Conservation (phyloP, 495 filamentous ascomycete genomes). For the Penicillium robsamsonii region DNA sequence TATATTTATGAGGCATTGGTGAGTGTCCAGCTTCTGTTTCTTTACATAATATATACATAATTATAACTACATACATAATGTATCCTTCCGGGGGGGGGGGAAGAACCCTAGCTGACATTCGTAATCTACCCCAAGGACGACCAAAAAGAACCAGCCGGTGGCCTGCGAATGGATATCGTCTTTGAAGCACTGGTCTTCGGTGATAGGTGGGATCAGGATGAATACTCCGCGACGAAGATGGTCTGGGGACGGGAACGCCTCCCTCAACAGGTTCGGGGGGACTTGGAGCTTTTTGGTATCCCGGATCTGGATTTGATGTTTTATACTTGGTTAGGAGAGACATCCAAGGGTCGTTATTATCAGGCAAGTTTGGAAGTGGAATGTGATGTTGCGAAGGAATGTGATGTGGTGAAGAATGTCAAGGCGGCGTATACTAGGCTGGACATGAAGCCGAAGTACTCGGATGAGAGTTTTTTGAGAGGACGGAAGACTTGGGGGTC, state of each 20-base stretch:
- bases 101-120: background rate
- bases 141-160: background rate
- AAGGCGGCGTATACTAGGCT: background rate
- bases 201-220: slow-evolving; percentile 1
- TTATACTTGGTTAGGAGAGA: background rate
- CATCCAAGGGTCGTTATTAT: background rate
- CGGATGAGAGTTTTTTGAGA: background rate
- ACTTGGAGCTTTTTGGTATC: background rate
- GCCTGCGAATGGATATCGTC: slow-evolving; percentile 1
- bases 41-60: background rate
- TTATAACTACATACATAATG: background rate
- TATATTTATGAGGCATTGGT: slow-evolving; percentile 2
- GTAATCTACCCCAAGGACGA: background rate
- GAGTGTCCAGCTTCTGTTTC: background rate
- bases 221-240: background rate
- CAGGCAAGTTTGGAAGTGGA: background rate
- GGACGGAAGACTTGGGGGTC: background rate
- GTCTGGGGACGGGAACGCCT: background rate
- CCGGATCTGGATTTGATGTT: background rate
- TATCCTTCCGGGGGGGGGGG: background rate
- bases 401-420: background rate
- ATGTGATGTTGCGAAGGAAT: background rate
- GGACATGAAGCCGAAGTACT: background rate
- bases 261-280: background rate
- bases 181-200: slow-evolving; percentile 1